A percentile compares a stretch with the other conserved stretches of the same genome.
phyloP scores from a whole-genome alignment of 1,139 yeast genomes.

The Hansenula lynferdii region DNA sequence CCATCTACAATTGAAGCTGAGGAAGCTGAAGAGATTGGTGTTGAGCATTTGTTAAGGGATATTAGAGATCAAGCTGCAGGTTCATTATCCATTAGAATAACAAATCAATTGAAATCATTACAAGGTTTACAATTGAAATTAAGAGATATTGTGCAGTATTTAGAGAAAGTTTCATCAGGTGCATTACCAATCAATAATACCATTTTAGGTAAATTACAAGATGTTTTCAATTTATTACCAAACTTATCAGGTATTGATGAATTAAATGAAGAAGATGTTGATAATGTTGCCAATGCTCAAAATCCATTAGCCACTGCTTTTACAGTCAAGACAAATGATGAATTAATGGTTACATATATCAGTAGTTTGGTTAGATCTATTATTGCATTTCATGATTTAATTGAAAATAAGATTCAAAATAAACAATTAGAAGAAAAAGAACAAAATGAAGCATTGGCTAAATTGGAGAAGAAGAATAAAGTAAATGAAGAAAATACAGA shows the following conservation, averaged over 20 bases:
- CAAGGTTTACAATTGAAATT: constrained; percentile 82
- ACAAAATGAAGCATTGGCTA: constrained; percentile 5
- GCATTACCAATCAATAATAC: constrained; percentile 85
- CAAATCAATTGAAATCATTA: constrained; percentile 84
- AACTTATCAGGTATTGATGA: constrained; percentile 45
- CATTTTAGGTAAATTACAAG: constrained; percentile 89
- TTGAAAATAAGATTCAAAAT: constrained; percentile 91
- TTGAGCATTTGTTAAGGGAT: constrained; percentile 91
- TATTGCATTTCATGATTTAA: constrained; percentile 93
- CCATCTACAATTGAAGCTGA: constrained; percentile 95
- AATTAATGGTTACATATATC: constrained; percentile 88
- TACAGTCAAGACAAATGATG: constrained; percentile 91
- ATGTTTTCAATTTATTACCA: constrained; percentile 89
- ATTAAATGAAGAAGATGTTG: constrained; percentile 13
- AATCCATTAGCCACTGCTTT: constrained; percentile 73
- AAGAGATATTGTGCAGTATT: constrained; percentile 71
- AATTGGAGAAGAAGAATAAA: constrained; percentile 13
- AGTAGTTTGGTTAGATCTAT: constrained; percentile 90
- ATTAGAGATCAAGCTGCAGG: constrained; percentile 98
- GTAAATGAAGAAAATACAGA: constrained; percentile 19
- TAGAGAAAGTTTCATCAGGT: constrained; percentile 68
- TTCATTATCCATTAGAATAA: constrained; percentile 75
- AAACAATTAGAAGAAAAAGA: constrained; percentile 43
- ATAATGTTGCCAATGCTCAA: constrained; percentile 17
- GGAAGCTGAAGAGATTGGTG: constrained; percentile 99